A percentile compares a stretch with the other conserved stretches of the same genome.
These are phyloP conservation scores for Thalassiosira delicatula DNA, from an alignment of 352 stramenopile genomes.

Conservation along the genomic window DNA sequence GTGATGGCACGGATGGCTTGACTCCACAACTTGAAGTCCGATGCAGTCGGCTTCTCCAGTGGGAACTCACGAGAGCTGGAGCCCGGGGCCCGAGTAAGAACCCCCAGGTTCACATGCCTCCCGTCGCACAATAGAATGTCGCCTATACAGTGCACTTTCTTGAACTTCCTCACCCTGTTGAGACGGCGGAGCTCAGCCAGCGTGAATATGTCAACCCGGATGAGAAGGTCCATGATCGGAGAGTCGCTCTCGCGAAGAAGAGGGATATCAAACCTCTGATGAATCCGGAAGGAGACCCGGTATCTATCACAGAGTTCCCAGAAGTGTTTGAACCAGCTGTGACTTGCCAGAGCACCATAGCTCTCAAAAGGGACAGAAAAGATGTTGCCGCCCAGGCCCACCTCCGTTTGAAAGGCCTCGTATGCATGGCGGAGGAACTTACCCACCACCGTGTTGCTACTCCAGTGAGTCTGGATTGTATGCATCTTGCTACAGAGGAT, in stretches of 20 bases:
- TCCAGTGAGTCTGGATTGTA: not conserved
- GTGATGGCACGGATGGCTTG: not conserved
- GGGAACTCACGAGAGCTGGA: not conserved
- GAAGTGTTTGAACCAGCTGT: slow-evolving; percentile 23
- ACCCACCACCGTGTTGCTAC: not conserved
- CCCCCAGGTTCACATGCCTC: not conserved
- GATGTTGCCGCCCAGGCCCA: slow-evolving; percentile 9
- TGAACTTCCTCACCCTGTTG: not conserved
- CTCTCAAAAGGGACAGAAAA: not conserved
- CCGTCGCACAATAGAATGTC: not conserved
- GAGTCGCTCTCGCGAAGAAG: not conserved
- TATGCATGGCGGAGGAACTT: not conserved
- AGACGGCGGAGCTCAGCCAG: not conserved
- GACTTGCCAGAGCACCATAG: not conserved
- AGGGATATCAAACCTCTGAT: not conserved
- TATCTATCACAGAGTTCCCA: slow-evolving; percentile 9
- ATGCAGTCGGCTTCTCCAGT: not conserved
- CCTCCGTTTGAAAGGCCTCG: slow-evolving; percentile 8
- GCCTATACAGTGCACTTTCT: not conserved
- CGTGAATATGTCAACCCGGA: not conserved
- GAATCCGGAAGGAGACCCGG: not conserved
- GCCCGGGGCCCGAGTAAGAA: too few relatives aligned
- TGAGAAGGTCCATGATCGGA: not conserved
- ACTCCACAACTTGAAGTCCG: not conserved
- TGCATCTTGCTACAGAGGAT: not conserved